Evolutionary conservation across 1,284 basidiomycete genomes (phyloP).

Genomic region (Phellinidium pouzarii): DNA sequence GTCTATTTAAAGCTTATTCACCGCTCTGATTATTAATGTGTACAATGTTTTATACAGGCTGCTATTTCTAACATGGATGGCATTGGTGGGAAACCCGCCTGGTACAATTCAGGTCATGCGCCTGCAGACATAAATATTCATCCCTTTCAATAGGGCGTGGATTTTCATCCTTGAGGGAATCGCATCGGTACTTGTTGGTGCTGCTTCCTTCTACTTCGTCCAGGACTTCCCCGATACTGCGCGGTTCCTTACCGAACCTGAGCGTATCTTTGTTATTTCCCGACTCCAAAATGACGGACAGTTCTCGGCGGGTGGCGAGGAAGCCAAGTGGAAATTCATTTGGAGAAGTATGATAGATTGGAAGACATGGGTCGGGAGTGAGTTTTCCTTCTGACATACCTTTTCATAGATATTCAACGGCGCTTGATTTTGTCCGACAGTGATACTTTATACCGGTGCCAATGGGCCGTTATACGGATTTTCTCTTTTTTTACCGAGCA

Average conservation of each 20-base stretch:
- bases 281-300: slow-evolving; percentile 65
- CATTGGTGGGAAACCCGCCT: slow-evolving; percentile 26
- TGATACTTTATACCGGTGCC: slow-evolving; percentile 49
- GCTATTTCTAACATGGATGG: slow-evolving; percentile 24
- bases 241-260: slow-evolving; percentile 32
- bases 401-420: not conserved
- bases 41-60: slow-evolving; percentile 1
- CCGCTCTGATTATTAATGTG: not conserved
- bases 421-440: slow-evolving; percentile 27
- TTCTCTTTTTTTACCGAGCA: slow-evolving; percentile 64
- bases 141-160: slow-evolving; percentile 29
- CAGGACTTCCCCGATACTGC: slow-evolving; percentile 37
- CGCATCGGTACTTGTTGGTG: slow-evolving; percentile 28
- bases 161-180: slow-evolving; percentile 22
- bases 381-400: slow-evolving; percentile 7
- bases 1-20: not conserved
- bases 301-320: slow-evolving; percentile 66
- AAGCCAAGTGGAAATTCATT: slow-evolving; percentile 54
- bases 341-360: slow-evolving; percentile 56
- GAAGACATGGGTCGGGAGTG: slow-evolving; percentile 66
- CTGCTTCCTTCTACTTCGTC: slow-evolving; percentile 33
- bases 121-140: not conserved
- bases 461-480: slow-evolving; percentile 71
- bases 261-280: slow-evolving; percentile 39
- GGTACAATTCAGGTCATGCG: slow-evolving; percentile 7